A percentile compares a stretch with the other conserved stretches of the same genome.
Evolutionary conservation across 345 rosid genomes (phyloP).

Genomic region (Gynandropsis gynandra): DNA sequence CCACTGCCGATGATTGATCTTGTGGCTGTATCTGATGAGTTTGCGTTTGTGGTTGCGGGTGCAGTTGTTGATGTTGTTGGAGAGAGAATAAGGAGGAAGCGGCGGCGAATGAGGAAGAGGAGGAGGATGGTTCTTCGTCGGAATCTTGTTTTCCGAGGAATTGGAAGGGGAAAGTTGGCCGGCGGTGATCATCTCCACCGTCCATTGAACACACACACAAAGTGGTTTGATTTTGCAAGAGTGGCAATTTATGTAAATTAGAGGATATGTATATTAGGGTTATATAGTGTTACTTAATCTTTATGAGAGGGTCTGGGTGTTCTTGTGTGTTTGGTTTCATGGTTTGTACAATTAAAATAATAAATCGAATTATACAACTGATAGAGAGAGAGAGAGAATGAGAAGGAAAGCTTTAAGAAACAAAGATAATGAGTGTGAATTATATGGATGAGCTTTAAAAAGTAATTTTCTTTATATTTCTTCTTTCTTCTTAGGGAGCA

Average conservation of each 20-base stretch:
- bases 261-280: slow-evolving; percentile 35
- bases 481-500: slow-evolving; percentile 7
- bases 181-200: slow-evolving; percentile 50
- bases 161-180: slow-evolving; percentile 69
- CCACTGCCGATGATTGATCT: slow-evolving; percentile 24
- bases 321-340: slow-evolving; percentile 3
- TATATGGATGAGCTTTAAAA: slow-evolving; percentile 49
- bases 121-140: slow-evolving; percentile 44
- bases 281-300: slow-evolving; percentile 25
- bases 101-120: slow-evolving; percentile 33
- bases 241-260: not conserved
- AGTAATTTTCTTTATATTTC: slow-evolving; percentile 1
- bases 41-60: slow-evolving; percentile 15
- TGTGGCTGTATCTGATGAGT: slow-evolving; percentile 23
- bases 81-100: slow-evolving; percentile 46
- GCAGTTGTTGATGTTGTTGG: slow-evolving; percentile 34
- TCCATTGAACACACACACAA: slow-evolving; percentile 28
- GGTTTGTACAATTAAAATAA: slow-evolving; percentile 17
- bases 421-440: slow-evolving; percentile 83
- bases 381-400: slow-evolving; percentile 18
- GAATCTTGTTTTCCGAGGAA: slow-evolving; percentile 80
- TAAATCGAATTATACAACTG: slow-evolving; percentile 4
- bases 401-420: slow-evolving; percentile 52
- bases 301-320: too few relatives aligned
- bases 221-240: slow-evolving; percentile 21